Base-by-base conservation (phyloP, 805 yeast genomes). In the Teunomyces atbi region DNA sequence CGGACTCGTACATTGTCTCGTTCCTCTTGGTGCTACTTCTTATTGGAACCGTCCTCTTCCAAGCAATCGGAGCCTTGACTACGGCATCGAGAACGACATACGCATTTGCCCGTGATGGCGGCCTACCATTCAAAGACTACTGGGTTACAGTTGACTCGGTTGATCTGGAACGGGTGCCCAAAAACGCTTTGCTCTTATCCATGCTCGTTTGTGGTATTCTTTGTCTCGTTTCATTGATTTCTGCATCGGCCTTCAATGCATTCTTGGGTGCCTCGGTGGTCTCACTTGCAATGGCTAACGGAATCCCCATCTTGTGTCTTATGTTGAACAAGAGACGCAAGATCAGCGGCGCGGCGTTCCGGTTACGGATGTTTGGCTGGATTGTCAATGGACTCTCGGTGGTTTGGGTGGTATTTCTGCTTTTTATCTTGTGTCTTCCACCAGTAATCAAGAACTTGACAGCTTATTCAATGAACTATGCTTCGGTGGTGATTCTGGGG, bases 251-350 rank as follows among this genome's bases (percentile, higher is more conserved):
- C 0, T 85, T 88, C 64, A 84, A 84, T 62, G 90, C 95, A 3
- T 87, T 88, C 62, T 81, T 87, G 68, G 94, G 95, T 0, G 83
- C 91, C 13, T 83, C 92, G 7, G 94, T 89, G 2, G 76, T 87
- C 16, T 78, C 89, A 2, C 68, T 88, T 48, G 83, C 89, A 42
- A 71, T 86, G 26, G 89, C 94, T 2, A 84, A 89, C 50, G 82
- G 89, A 3, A 80, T 88, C 12, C 96, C 96, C 2, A 82, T 87
- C 20, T 53, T 83, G 0, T 72, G 83, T n/a, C 77, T 82, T 3
- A 58, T 86, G 58, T 58, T 84, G 19, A 78, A 83, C 49, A 79
- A 78, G 45, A 65, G 94, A 46, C 64, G 69, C 41, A 82, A 83
- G 48, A 73, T 86, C 28, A 75, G 78, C 54, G 89, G 89, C 37